Percentiles rank a stretch among this genome's conserved stretches.
These are phyloP conservation scores for Aspergillus ostianus DNA, from an alignment of 495 filamentous ascomycete species.

Conservation along the genomic window DNA sequence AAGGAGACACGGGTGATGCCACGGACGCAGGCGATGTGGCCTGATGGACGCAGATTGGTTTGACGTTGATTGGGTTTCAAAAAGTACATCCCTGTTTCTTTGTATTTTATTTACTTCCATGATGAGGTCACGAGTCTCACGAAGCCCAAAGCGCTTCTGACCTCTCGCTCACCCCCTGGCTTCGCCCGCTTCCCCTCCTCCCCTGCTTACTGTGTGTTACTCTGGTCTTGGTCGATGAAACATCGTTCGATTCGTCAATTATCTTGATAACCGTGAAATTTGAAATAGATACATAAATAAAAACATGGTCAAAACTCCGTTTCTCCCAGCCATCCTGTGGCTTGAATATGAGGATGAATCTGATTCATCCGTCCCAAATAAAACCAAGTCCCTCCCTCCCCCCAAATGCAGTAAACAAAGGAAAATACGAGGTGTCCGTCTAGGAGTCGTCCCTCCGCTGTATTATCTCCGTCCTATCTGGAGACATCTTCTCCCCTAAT, in stretches of 20 bases:
- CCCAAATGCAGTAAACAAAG: background rate
- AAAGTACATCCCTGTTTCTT: background rate
- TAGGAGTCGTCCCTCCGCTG: background rate
- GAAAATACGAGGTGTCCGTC: constrained; percentile 1
- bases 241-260: background rate
- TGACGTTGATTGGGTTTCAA: background rate
- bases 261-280: background rate
- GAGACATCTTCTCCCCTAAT: background rate
- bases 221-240: background rate
- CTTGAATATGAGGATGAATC: background rate
- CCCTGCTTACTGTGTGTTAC: background rate
- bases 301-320: background rate
- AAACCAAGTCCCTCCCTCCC: background rate
- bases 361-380: background rate
- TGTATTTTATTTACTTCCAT: background rate
- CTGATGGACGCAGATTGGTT: constrained; percentile 3
- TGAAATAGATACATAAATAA: background rate
- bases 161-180: background rate
- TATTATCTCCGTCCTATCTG: too few relatives aligned
- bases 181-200: background rate
- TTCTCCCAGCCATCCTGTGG: background rate
- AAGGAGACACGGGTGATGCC: background rate
- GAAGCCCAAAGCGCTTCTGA: background rate
- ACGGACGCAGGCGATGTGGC: constrained; percentile 9
- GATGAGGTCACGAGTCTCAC: background rate